These are phyloP conservation scores for Aspergillus aculeatinus DNA, from an alignment of 2,329 filamentous ascomycete genomes.

Conservation along the genomic window DNA sequence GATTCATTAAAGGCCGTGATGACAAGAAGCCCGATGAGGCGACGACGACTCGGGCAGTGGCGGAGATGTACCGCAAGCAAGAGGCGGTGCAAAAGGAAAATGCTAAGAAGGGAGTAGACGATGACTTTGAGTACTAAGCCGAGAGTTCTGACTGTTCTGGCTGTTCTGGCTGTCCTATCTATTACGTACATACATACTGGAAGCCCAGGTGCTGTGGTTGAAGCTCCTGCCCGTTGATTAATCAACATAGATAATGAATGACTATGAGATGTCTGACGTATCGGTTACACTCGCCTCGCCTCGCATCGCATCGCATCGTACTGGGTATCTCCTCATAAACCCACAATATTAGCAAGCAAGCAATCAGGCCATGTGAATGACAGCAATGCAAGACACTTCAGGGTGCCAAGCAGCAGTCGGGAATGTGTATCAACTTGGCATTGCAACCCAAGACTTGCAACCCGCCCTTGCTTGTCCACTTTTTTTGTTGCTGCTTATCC, in stretches of 20 bases:
- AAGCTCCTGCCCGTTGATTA: background rate
- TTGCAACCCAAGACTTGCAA: slow-evolving; percentile 19
- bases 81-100: slow-evolving; percentile 84
- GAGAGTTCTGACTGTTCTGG: background rate
- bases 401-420: background rate
- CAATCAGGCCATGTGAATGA: background rate
- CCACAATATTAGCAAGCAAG: background rate
- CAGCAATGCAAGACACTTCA: background rate
- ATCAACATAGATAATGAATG: background rate
- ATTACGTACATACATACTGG: background rate
- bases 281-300: background rate
- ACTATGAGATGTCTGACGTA: background rate
- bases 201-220: background rate
- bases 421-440: slow-evolving; percentile 17
- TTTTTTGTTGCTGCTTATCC: background rate
- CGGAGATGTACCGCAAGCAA: slow-evolving; percentile 96
- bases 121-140: slow-evolving; percentile 93
- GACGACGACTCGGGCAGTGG: slow-evolving; percentile 78
- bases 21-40: slow-evolving; percentile 96
- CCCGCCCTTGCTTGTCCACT: slow-evolving; percentile 1
- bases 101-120: slow-evolving; percentile 85
- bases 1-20: slow-evolving; percentile 87
- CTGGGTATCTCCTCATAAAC: no score
- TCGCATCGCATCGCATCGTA: background rate
- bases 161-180: background rate